Evolutionary conservation across 2,329 filamentous ascomycete species (phyloP).

Genomic region (Akanthomyces lecanii): DNA sequence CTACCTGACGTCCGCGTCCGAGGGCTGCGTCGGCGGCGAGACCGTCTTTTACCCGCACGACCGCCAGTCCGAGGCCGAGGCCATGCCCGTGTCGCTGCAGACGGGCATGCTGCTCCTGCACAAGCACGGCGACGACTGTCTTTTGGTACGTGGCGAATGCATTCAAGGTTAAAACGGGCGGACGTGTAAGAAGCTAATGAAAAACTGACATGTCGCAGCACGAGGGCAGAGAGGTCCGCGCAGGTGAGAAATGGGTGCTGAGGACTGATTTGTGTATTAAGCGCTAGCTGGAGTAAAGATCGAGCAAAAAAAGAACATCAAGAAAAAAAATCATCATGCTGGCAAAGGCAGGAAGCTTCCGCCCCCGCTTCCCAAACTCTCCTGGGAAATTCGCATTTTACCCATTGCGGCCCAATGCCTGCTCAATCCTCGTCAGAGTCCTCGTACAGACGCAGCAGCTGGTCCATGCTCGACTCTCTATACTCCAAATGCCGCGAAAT

Average conservation of each 20-base stretch:
- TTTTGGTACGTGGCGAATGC: conserved; percentile 53
- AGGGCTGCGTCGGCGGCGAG: conserved; percentile 78
- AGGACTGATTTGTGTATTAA: conserved; percentile 74
- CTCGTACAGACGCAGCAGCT: neutral
- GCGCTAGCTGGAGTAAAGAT: conserved; percentile 31
- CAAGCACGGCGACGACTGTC: conserved; percentile 82
- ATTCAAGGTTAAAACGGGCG: too few species aligned
- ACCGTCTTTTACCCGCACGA: conserved; percentile 85
- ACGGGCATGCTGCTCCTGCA: conserved; percentile 84
- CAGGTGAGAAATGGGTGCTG: conserved; percentile 88
- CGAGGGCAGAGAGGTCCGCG: conserved; percentile 73
- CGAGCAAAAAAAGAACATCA: neutral
- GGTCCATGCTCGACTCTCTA: neutral
- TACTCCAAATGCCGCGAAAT: neutral
- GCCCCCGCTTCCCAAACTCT: neutral
- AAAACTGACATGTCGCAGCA: conserved; percentile 46
- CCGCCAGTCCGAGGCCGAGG: conserved; percentile 52
- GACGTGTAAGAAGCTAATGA: too few species aligned
- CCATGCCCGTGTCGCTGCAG: conserved; percentile 69
- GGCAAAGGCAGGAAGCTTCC: neutral
- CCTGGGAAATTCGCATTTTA: neutral
- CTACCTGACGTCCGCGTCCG: conserved; percentile 72
- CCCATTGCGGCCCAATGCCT: neutral
- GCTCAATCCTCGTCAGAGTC: neutral
- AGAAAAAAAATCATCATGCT: neutral